Base-by-base conservation (phyloP, 2,329 filamentous ascomycete genomes). In the Amylocarpus encephaloides region DNA sequence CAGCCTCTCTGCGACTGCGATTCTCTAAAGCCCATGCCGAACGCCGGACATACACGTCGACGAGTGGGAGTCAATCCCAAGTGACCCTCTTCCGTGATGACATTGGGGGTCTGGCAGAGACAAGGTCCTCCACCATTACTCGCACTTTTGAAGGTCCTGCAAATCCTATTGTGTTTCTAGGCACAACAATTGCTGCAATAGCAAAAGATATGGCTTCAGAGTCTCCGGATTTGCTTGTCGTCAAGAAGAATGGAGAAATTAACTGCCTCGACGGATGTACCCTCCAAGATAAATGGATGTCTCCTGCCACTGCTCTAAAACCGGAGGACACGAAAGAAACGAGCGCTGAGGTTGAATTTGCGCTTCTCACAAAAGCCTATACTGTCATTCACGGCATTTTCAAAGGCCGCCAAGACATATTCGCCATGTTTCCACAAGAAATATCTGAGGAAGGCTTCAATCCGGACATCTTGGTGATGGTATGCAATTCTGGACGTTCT, bases 21-120 rank as follows among this genome's bases (percentile, higher is more conserved):
- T 48, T 61, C 29, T 60, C 73, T 10, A 71, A 71, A 48, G 73
- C 67, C 55, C 73, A 75, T 51, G 68, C 78, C 30, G 71, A 74
- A 36, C 74, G 82, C 58, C 80, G 80, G 60, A 85, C 82, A 2
- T 85, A 83, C 58, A 73, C 78, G 38, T 76, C 80, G 6, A 82
- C 77, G 1, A 68, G 33, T 16, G 70, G 50, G 71, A 67, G 69
- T 1, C 65, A 70, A 1, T 68, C 72, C 35, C 77, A 77, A 59
- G 69, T 85, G 33, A 78, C 77, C 1, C 66, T 83, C 2, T 84
- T 83, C 67, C 77, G 74, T 59, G 80, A 85, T 57, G 67, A 72
- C 2, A 72, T 77, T 9, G 73, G 74, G 34, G 69, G 70, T 5
- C 71, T 75, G 19, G 74, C 74, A 51, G 74, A 76, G 53, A 77